These are phyloP conservation scores for Colletotrichum lentis DNA, from an alignment of 2,329 filamentous ascomycete genomes.

Conservation along the genomic window DNA sequence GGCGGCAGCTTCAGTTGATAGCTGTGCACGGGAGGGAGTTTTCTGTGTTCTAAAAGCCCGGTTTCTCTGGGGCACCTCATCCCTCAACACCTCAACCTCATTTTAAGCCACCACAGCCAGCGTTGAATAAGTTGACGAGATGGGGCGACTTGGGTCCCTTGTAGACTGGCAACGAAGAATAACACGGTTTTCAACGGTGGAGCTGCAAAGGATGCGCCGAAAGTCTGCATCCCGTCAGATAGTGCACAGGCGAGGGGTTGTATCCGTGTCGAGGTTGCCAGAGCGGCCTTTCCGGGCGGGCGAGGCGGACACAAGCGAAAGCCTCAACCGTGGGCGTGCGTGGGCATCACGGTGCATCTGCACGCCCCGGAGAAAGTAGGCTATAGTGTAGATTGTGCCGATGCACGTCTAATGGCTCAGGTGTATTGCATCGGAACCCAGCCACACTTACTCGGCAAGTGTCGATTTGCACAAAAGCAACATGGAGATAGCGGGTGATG, in stretches of 20 bases:
- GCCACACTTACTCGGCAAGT: not conserved
- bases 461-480: not conserved
- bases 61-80: not conserved
- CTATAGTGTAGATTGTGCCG: conserved; percentile 11
- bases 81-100: not conserved
- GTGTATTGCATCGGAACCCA: not conserved
- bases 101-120: not conserved
- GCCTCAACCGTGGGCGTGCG: conserved; percentile 2
- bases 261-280: not conserved
- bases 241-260: not conserved
- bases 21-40: not conserved
- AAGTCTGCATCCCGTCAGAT: not conserved
- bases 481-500: not conserved
- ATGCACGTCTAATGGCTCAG: conserved; percentile 8
- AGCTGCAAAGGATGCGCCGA: not conserved
- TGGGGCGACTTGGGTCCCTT: not conserved
- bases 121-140: not conserved
- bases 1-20: conserved; percentile 4
- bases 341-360: conserved; percentile 7
- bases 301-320: not conserved
- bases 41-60: not conserved
- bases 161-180: not conserved
- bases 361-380: conserved; percentile 16
- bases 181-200: not conserved
- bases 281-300: not conserved